Conservation (phyloP, 1,284 basidiomycete species). For the Rhodotorula sp. region DNA sequence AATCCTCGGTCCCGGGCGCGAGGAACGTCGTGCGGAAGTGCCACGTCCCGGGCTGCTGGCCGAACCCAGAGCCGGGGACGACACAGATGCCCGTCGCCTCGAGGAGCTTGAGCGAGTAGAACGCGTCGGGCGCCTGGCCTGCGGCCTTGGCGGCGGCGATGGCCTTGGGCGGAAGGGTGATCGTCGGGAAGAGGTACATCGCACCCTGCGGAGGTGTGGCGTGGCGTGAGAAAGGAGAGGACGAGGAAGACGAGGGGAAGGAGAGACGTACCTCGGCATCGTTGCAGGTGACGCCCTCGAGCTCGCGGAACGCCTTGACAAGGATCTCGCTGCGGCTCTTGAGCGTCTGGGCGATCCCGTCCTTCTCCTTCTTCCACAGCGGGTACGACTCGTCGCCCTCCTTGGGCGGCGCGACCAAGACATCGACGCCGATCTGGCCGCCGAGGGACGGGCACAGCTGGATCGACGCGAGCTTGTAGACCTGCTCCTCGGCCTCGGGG, state of each 20-base stretch:
- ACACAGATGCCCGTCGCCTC: conserved; percentile 83
- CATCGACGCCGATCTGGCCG: conserved; percentile 89
- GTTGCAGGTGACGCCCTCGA: conserved; percentile 82
- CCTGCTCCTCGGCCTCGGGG: conserved; percentile 72
- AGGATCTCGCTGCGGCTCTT: conserved; percentile 70
- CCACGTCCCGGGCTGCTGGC: conserved; percentile 80
- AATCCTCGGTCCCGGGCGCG: conserved; percentile 70
- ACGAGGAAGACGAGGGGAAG: background rate
- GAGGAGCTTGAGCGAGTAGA: conserved; percentile 79
- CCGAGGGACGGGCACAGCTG: conserved; percentile 82
- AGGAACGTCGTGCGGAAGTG: conserved; percentile 66
- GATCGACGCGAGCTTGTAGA: conserved; percentile 94
- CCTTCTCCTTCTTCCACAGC: conserved; percentile 79
- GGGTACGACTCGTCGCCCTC: conserved; percentile 71
- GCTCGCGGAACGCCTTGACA: conserved; percentile 70
- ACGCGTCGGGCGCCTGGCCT: conserved; percentile 79
- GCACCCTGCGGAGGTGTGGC: conserved; percentile 65
- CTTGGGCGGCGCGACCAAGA: conserved; percentile 81
- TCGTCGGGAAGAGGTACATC: conserved; percentile 79
- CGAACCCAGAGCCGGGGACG: conserved; percentile 88
- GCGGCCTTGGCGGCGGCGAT: conserved; percentile 68
- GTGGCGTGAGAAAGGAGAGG: no score
- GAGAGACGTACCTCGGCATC: conserved; percentile 58
- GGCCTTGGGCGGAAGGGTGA: conserved; percentile 70
- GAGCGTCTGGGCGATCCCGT: conserved; percentile 72